Evolutionary conservation across 169 alveolate genomes (phyloP), one percentile per base, ranked within the genome.

Genomic region (Plasmodium berghei): DNA sequence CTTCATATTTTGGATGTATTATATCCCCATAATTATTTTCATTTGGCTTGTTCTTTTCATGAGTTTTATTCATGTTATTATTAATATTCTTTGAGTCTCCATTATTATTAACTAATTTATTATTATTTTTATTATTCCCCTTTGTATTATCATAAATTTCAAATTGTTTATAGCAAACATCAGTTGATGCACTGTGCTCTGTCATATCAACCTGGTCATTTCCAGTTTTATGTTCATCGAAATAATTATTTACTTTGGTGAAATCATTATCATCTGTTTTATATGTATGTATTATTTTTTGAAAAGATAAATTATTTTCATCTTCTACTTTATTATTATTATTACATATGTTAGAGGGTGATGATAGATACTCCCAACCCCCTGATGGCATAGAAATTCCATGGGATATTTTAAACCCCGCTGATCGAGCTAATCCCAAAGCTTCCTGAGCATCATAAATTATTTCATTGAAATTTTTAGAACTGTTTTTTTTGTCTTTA

Each of bases 381-480:
- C 90, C 90, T 48, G 67, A 46, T n/a, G 90, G 90, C 83, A 80
- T 80, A 26, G 90, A 80, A 54, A 80, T 80, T 34, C 90, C 90
- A 67, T 67, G 66, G 18, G 80, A 71, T 10, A 80, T 71, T 80
- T 80, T 67, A 73, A 80, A 80, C 5, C 74, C 74, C 20, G 90
- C 90, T 42, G 90, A 80, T 46, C 83, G 56, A 67, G 90, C 90
- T 55, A 80, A 80, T 8, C 90, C 90, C 56, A 80, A 67, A 28
- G 90, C 90, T 58, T 80, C 90, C 62, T 80, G 90, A 14, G 90
- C 90, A 56, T 80, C 90, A 40, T 66, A 66, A 58, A 80, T 40
- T 66, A 55, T 80, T 40, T 80, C 90, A 20, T 80, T 48, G 58
- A 66, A 80, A 9, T 64, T 54, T 22, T 80, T 80, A 26, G 24